Evolutionary conservation across 208 protist species (phyloP).

Genomic region (Porcisia deanei): DNA sequence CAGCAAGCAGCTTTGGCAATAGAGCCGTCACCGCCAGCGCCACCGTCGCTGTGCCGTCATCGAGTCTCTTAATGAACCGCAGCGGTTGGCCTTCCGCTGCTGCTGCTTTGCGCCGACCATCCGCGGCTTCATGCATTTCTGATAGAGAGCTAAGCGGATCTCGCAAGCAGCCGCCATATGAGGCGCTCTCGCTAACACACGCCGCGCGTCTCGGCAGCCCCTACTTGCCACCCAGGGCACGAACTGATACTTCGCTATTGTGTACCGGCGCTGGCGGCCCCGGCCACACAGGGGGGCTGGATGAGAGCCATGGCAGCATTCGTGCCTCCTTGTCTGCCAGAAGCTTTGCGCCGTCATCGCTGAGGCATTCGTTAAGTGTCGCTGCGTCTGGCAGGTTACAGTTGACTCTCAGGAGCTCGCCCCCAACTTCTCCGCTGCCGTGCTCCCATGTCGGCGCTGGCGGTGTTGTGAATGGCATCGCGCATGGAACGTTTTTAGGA

Average conservation of each 20-base stretch:
- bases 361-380: constrained; percentile 29
- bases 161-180: background rate
- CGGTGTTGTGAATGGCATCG: background rate
- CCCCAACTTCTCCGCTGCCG: constrained; percentile 8
- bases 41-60: background rate
- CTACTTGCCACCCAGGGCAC: background rate
- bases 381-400: constrained; percentile 29
- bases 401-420: constrained; percentile 30
- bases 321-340: constrained; percentile 17
- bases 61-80: background rate
- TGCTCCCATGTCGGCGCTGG: background rate
- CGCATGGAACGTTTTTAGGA: constrained; percentile 1
- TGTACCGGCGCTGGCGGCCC: background rate
- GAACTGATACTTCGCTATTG: background rate
- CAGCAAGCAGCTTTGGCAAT: background rate
- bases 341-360: constrained; percentile 22
- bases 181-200: background rate
- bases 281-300: constrained; percentile 1
- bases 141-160: background rate
- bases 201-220: background rate
- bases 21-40: background rate
- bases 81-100: background rate
- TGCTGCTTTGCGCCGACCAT: background rate
- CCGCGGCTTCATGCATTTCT: background rate
- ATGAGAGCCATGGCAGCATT: constrained; percentile 2